Conservation (phyloP, 2,329 filamentous ascomycete species). For the Trichophyton mentagrophytes region DNA sequence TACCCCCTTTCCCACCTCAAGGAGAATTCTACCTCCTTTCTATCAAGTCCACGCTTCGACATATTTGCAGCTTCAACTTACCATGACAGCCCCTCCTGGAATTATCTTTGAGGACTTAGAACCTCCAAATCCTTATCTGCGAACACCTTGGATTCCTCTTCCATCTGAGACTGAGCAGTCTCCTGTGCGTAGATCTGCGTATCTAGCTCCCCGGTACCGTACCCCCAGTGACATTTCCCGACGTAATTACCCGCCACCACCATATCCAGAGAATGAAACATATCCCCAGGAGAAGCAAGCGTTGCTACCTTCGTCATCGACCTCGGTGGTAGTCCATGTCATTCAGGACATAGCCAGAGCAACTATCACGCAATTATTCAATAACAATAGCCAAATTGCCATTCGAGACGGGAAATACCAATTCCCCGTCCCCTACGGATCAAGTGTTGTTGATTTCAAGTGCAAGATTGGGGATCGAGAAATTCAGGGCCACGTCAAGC, state of each 20-base stretch:
- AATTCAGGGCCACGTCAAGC: constrained; percentile 51
- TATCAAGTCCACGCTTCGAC: too few species aligned
- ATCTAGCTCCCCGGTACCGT: too few species aligned
- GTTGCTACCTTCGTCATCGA: not conserved
- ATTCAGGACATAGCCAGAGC: not conserved
- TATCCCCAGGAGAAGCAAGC: not conserved
- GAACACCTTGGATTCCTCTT: not conserved
- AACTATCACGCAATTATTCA: constrained; percentile 46
- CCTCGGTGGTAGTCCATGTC: not conserved
- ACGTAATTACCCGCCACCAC: not conserved
- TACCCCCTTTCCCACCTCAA: too few species aligned
- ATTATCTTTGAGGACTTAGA: not conserved
- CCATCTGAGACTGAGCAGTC: too few species aligned
- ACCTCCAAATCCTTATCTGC: not conserved
- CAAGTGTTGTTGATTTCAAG: constrained; percentile 54
- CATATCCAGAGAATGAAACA: too few species aligned
- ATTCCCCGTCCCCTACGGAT: constrained; percentile 61
- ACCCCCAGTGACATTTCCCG: too few species aligned
- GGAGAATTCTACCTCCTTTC: too few species aligned
- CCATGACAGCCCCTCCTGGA: not conserved
- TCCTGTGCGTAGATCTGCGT: too few species aligned
- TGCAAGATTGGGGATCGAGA: constrained; percentile 48
- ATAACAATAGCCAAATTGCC: constrained; percentile 40
- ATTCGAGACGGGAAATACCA: constrained; percentile 50
- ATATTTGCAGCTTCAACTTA: not conserved